Evolutionary conservation across 495 filamentous ascomycete genomes (phyloP), one percentile per base, ranked within the genome.

Genomic region (Neurospora sp.): DNA sequence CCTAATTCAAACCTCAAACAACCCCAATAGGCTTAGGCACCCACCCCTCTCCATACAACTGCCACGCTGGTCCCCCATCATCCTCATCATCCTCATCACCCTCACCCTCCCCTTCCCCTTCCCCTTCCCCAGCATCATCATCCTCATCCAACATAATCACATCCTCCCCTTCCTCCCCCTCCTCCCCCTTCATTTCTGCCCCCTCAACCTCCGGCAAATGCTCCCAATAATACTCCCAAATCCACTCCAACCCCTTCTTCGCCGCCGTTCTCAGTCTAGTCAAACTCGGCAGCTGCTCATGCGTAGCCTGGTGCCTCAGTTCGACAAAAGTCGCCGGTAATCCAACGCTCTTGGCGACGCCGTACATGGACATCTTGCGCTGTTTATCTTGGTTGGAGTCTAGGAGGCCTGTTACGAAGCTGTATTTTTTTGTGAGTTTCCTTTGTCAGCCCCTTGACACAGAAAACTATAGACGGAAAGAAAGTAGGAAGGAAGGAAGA

Each of bases 371-470:
- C 77, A 88, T 85, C 73, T 92, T 91, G 72, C 89, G 88, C 59
- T 85, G 84, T 70, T 88, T 88, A 76, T 89, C 86, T 74, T 94
- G 89, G 73, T 91, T 88, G 5, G 89, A 87, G 79, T 96, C 94
- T 6, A 95, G 85, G 27, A 97, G 87, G 37, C 94, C 94, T 2
- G 96, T 98, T 8, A 97, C 94, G 79, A 98, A 98, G 73, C 94
- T 95, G 75, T 35, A 35, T 71, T 66, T 70, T 69, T 12, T 40
- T 10, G 27, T 27, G 27, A 27, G 27, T 27, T 27, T 27, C 27
- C 27, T 27, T 27, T 27, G 27, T 27, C 27, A 27, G 27, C 27
- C 27, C 27, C 27, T 27, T 27, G 27, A 27, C 27, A 27, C 27
- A 27, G 27, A 27, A 27, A 27, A 27, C 2, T 0, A 27, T 27